Percentiles rank a stretch among this genome's conserved stretches.
Conservation (phyloP, 208 protist species). For the Leishmania arabica region DNA sequence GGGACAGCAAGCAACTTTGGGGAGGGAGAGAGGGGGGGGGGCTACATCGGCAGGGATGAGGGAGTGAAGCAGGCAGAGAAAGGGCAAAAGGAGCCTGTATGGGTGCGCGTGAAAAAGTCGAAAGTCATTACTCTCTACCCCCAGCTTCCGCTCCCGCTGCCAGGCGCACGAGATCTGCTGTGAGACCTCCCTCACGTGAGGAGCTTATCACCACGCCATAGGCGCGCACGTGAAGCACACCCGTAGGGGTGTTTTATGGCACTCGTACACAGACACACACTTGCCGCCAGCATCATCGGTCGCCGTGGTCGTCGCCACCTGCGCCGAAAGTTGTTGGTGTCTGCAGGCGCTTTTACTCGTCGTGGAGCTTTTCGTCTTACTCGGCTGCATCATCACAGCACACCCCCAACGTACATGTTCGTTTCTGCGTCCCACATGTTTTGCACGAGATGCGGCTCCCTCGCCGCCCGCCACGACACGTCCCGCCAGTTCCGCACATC, state of each 20-base stretch:
- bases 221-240: neutral
- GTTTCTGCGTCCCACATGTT: conserved; percentile 64
- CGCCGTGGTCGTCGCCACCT: neutral
- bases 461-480: conserved; percentile 10
- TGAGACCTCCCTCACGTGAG: neutral
- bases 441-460: conserved; percentile 15
- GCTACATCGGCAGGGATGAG: neutral
- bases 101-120: neutral
- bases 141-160: neutral
- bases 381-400: conserved; percentile 11
- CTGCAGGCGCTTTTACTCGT: neutral
- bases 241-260: neutral
- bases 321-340: neutral
- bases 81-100: neutral
- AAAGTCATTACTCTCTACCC: neutral
- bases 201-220: neutral
- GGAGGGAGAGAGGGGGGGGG: neutral
- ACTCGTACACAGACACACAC: neutral
- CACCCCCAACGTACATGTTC: conserved; percentile 61
- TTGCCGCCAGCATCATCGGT: neutral
- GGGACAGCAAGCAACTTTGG: no score
- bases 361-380: neutral
- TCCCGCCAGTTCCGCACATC: conserved; percentile 18
- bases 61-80: neutral
- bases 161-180: neutral